Conservation (phyloP, 1,284 basidiomycete genomes). For the Fomitopsis palustris region DNA sequence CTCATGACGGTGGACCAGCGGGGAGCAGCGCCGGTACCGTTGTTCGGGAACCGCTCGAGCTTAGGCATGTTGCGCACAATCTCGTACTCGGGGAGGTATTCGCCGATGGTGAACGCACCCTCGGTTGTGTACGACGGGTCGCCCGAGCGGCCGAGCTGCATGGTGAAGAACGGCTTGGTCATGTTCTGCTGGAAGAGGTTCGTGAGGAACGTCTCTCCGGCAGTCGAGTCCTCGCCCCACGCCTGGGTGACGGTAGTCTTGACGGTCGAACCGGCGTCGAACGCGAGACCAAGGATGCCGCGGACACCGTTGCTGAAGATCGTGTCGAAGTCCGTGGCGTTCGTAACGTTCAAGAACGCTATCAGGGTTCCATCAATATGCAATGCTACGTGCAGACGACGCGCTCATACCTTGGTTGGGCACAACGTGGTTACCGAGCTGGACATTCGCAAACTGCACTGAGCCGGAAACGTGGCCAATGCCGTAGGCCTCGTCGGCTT, state of each 20-base stretch:
- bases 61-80: slow-evolving; percentile 21
- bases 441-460: slow-evolving; percentile 24
- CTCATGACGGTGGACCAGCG: slow-evolving; percentile 29
- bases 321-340: slow-evolving; percentile 18
- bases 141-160: slow-evolving; percentile 24
- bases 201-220: slow-evolving; percentile 21
- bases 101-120: slow-evolving; percentile 29
- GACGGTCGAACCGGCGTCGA: slow-evolving; percentile 21
- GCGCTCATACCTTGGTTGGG: slow-evolving; percentile 23
- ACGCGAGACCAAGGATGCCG: slow-evolving; percentile 26
- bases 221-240: slow-evolving; percentile 10
- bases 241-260: slow-evolving; percentile 10
- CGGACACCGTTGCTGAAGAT: slow-evolving; percentile 19
- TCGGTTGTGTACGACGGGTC: slow-evolving; percentile 21
- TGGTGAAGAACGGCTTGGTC: slow-evolving; percentile 24
- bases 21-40: slow-evolving; percentile 40
- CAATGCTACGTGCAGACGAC: background rate
- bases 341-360: slow-evolving; percentile 27
- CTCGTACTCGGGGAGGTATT: slow-evolving; percentile 22
- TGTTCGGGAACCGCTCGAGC: slow-evolving; percentile 48
- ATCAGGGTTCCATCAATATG: slow-evolving; percentile 6
- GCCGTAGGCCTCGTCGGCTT: slow-evolving; percentile 18
- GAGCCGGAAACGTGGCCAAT: slow-evolving; percentile 20
- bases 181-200: slow-evolving; percentile 25
- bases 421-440: slow-evolving; percentile 25